phyloP scores from a whole-genome alignment of 164 flowering plant species.

The Sextonia rubra region DNA sequence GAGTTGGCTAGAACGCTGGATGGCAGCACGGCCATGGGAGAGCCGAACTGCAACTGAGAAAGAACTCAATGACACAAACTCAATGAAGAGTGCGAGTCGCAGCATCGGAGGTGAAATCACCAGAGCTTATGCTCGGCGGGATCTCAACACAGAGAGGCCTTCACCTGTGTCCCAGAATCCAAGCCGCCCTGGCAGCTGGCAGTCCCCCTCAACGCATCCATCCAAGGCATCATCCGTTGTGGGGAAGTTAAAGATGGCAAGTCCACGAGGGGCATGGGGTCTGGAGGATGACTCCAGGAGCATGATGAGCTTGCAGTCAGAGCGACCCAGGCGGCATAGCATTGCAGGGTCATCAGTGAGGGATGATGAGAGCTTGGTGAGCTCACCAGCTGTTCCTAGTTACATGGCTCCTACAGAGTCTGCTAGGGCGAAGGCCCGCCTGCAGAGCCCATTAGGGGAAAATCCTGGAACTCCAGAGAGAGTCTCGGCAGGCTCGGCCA shows the following conservation, averaged over 20 bases:
- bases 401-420: constrained; percentile 81
- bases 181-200: constrained; percentile 23
- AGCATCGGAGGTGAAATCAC: constrained; percentile 50
- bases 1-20: constrained; percentile 96
- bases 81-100: constrained; percentile 37
- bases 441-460: constrained; percentile 47
- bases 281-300: constrained; percentile 59
- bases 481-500: constrained; percentile 30
- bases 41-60: constrained; percentile 37
- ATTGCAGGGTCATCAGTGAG: constrained; percentile 32
- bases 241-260: constrained; percentile 38
- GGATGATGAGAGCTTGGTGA: constrained; percentile 60
- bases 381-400: constrained; percentile 58
- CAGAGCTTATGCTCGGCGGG: constrained; percentile 37
- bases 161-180: constrained; percentile 46
- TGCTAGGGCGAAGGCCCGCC: constrained; percentile 57
- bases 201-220: constrained; percentile 47
- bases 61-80: constrained; percentile 41
- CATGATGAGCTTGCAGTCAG: constrained; percentile 56
- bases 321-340: constrained; percentile 56
- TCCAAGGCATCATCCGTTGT: constrained; percentile 25
- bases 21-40: constrained; percentile 86
- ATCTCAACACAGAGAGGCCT: constrained; percentile 34
- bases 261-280: constrained; percentile 37
- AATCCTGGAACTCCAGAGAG: constrained; percentile 42